Conservation (phyloP, 2,329 filamentous ascomycete species). For the Tolypocladium guangdongense region DNA sequence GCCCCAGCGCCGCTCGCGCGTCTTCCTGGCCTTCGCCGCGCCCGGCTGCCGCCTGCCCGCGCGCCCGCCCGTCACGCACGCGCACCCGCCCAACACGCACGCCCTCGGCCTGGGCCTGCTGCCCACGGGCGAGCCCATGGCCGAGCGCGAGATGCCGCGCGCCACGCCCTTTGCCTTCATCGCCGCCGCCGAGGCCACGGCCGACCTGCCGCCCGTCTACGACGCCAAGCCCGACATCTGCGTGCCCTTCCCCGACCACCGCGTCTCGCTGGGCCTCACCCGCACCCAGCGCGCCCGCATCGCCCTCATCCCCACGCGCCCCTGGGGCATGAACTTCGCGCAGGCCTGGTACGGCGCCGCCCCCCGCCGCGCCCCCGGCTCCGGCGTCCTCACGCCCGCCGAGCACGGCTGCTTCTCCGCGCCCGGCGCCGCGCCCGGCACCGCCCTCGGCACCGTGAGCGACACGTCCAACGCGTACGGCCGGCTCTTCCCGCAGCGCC, state of each 20-base stretch:
- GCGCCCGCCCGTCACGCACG: constrained; percentile 50
- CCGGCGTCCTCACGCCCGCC: constrained; percentile 23
- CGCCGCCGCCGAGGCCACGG: constrained; percentile 39
- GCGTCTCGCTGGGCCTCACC: constrained; percentile 32
- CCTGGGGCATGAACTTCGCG: constrained; percentile 40
- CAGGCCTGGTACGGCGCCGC: constrained; percentile 29
- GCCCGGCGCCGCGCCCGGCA: too few relatives aligned
- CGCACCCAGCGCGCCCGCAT: constrained; percentile 33
- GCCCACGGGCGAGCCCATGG: constrained; percentile 50
- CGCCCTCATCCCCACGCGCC: constrained; percentile 46
- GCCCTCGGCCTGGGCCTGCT: constrained; percentile 40
- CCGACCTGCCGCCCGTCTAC: constrained; percentile 50
- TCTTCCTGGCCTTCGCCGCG: constrained; percentile 63
- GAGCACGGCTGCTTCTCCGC: constrained; percentile 31
- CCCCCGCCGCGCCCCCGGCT: constrained; percentile 7
- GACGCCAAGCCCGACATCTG: constrained; percentile 53
- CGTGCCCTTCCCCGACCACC: constrained; percentile 57
- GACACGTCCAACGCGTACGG: constrained; percentile 34
- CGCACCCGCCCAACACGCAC: constrained; percentile 32
- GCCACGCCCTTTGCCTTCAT: constrained; percentile 50
- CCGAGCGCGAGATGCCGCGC: constrained; percentile 27
- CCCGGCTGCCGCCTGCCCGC: constrained; percentile 48
- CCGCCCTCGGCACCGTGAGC: constrained; percentile 2
- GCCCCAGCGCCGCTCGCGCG: constrained; percentile 51
- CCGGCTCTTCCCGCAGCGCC: constrained; percentile 36